A percentile compares a stretch with the other conserved stretches of the same genome.
These are phyloP conservation scores for Auriscalpium orientale DNA, from an alignment of 768 basidiomycete species.

Conservation along the genomic window DNA sequence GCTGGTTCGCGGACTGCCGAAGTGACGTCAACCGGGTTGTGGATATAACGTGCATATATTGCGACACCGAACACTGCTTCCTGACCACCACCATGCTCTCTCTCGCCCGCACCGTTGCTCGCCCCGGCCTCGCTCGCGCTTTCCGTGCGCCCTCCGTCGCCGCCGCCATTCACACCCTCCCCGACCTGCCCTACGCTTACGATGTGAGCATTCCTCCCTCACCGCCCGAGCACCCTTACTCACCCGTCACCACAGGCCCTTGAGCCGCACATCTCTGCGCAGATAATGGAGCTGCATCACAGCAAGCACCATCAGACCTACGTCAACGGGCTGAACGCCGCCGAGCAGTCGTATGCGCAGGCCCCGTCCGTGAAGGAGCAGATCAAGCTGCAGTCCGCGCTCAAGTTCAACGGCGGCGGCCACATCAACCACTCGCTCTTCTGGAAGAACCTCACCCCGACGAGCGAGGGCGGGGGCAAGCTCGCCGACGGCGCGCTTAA, in stretches of 20 bases:
- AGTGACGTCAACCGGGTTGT: no score
- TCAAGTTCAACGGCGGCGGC: constrained; percentile 98
- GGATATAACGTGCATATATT: no score
- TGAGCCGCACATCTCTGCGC: constrained; percentile 83
- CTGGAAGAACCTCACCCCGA: constrained; percentile 94
- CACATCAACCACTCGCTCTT: constrained; percentile 96
- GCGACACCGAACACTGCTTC: background rate
- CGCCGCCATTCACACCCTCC: constrained; percentile 55
- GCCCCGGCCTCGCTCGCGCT: constrained; percentile 38
- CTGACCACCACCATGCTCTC: constrained; percentile 37
- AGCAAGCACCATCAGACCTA: constrained; percentile 89
- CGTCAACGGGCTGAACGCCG: constrained; percentile 90
- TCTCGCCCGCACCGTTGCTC: constrained; percentile 35
- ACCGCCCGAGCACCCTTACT: constrained; percentile 11
- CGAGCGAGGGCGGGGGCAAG: constrained; percentile 51
- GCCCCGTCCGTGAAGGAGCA: constrained; percentile 58
- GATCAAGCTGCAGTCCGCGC: constrained; percentile 81
- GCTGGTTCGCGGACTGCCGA: no score
- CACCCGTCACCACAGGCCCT: constrained; percentile 48
- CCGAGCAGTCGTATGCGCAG: constrained; percentile 75
- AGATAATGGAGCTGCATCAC: constrained; percentile 95
- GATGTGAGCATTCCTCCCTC: constrained; percentile 38
- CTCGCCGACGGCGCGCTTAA: constrained; percentile 63
- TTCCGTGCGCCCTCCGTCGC: constrained; percentile 34
- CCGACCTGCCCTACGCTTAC: constrained; percentile 73